Conservation (phyloP, 1,284 basidiomycete species). For the Prillingera fragicola region DNA sequence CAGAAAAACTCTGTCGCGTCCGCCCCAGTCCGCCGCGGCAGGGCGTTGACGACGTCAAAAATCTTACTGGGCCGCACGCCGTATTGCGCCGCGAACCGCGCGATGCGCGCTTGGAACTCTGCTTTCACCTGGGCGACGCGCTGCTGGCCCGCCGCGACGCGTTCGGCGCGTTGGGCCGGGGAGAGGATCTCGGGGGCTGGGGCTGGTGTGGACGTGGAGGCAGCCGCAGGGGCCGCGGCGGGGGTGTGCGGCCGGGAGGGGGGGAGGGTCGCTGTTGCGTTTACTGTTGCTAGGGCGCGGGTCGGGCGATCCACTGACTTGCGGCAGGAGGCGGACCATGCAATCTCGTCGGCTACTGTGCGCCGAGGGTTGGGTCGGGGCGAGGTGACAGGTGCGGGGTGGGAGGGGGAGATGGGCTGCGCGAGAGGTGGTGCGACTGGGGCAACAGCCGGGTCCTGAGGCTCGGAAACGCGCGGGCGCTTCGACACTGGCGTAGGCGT, state of each 20-base stretch:
- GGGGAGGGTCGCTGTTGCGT: no score
- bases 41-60: background rate
- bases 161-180: background rate
- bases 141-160: background rate
- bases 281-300: no score
- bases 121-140: background rate
- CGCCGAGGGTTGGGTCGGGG: background rate
- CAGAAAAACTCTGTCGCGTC: background rate
- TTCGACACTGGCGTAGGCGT: no score
- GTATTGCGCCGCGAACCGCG: background rate
- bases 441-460: no score
- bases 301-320: background rate
- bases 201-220: background rate
- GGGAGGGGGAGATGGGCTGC: background rate
- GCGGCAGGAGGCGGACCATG: background rate
- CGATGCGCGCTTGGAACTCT: background rate
- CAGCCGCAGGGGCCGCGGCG: no score
- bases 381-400: background rate
- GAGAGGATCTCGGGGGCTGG: background rate
- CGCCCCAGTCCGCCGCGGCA: background rate
- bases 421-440: background rate
- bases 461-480: no score
- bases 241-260: no score
- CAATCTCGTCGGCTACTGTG: background rate
- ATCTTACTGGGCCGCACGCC: background rate